phyloP scores from a whole-genome alignment of 2,329 filamentous ascomycete genomes.

The Diaporthe sp. region DNA sequence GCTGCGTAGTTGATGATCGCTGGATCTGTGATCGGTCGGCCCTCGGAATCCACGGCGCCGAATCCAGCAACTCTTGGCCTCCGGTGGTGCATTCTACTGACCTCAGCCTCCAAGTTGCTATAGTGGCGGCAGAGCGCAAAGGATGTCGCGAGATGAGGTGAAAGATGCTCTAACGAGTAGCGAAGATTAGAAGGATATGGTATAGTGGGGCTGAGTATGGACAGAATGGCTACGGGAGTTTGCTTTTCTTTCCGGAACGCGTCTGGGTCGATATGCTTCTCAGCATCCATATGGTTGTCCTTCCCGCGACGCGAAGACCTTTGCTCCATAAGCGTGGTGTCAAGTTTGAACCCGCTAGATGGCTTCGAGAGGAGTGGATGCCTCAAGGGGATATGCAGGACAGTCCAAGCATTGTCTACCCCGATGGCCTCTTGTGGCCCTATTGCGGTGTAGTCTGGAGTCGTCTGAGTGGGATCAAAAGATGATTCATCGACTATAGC shows the following conservation, averaged over 20 bases:
- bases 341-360: conserved; percentile 62
- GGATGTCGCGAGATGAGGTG: conserved; percentile 89
- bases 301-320: conserved; percentile 56
- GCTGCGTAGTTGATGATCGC: conserved; percentile 52
- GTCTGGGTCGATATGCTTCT: conserved; percentile 39
- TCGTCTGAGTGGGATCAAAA: conserved; percentile 80
- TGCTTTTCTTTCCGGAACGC: conserved; percentile 60
- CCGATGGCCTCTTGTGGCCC: conserved; percentile 88
- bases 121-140: conserved; percentile 90
- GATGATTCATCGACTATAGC: conserved; percentile 87
- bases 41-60: conserved; percentile 72
- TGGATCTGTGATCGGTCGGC: conserved; percentile 58
- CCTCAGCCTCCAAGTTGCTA: conserved; percentile 81
- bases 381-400: conserved; percentile 91
- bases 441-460: conserved; percentile 81
- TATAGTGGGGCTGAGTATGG: conserved; percentile 85
- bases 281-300: conserved; percentile 23
- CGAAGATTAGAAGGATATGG: conserved; percentile 90
- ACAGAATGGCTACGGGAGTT: conserved; percentile 90
- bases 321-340: conserved; percentile 66
- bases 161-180: conserved; percentile 84
- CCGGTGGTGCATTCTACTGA: conserved; percentile 76
- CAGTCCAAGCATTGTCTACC: conserved; percentile 88
- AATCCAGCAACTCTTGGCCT: conserved; percentile 75
- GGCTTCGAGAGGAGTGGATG: conserved; percentile 78